Evolutionary conservation across 495 filamentous ascomycete genomes (phyloP).

Genomic region (Penicillium cinerascens): DNA sequence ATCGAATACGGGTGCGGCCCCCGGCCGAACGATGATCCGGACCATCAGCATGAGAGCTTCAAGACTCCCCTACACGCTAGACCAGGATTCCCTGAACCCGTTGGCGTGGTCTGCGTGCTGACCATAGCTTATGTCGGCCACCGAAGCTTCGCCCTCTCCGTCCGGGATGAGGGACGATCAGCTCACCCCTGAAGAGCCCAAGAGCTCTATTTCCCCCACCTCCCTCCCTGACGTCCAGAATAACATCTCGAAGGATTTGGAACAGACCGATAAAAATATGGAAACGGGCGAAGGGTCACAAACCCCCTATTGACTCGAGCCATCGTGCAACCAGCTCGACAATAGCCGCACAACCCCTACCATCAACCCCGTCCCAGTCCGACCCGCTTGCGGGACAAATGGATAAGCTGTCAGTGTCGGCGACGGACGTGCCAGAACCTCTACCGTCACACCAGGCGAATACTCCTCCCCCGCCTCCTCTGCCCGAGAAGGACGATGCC

Average conservation of each 20-base stretch:
- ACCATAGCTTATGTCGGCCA: conserved; percentile 39
- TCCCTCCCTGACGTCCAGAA: conserved; percentile 22
- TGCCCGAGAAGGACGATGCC: conserved; percentile 46
- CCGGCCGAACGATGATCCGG: conserved; percentile 29
- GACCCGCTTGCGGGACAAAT: conserved; percentile 32
- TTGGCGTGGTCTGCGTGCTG: conserved; percentile 48
- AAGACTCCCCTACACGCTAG: conserved; percentile 6
- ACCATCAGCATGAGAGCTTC: conserved; percentile 25
- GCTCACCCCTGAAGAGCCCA: conserved; percentile 11
- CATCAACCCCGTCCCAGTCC: conserved; percentile 15
- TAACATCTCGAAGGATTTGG: conserved; percentile 14
- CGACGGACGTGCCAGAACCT: conserved; percentile 15
- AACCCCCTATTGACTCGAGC: background rate
- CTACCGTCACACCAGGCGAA: conserved; percentile 13
- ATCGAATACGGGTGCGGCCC: conserved; percentile 3
- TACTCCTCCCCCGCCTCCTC: conserved; percentile 37
- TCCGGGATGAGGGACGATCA: conserved; percentile 27
- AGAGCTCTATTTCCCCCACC: conserved; percentile 10
- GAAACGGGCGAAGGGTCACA: conserved; percentile 9
- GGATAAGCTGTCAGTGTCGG: conserved; percentile 36
- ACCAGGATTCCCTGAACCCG: conserved; percentile 33
- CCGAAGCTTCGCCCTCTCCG: conserved; percentile 25
- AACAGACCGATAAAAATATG: conserved; percentile 14
- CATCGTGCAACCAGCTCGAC: conserved; percentile 4
- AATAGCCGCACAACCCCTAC: conserved; percentile 5